These are phyloP conservation scores for Septoria petroselini DNA, from an alignment of 2,329 filamentous ascomycete species.

Conservation along the genomic window DNA sequence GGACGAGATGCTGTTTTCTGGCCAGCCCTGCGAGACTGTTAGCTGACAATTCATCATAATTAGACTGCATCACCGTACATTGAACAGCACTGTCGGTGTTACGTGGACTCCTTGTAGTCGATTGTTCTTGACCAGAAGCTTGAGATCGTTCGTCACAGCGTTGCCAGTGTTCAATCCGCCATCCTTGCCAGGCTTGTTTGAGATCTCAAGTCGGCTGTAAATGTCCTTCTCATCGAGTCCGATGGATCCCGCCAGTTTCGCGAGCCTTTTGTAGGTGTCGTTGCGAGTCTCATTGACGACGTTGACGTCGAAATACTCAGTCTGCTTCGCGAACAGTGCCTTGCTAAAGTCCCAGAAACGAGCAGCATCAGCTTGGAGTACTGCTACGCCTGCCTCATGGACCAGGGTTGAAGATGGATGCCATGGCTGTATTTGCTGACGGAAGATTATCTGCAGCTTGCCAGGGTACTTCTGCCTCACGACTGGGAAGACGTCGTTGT, in stretches of 20 bases:
- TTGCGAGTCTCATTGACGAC: slow-evolving; percentile 84
- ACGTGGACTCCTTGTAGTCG: slow-evolving; percentile 81
- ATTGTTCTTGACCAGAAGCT: slow-evolving; percentile 53
- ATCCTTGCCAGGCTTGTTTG: slow-evolving; percentile 63
- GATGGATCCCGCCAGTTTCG: slow-evolving; percentile 66
- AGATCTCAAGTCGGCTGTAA: slow-evolving; percentile 65
- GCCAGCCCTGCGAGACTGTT: slow-evolving; percentile 53
- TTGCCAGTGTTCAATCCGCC: slow-evolving; percentile 77
- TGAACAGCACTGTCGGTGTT: slow-evolving; percentile 83
- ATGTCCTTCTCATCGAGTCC: slow-evolving; percentile 70
- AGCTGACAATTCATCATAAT: slow-evolving; percentile 12
- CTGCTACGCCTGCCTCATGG: slow-evolving; percentile 81
- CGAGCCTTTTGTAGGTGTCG: slow-evolving; percentile 74
- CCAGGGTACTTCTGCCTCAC: slow-evolving; percentile 60
- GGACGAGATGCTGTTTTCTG: slow-evolving; percentile 74
- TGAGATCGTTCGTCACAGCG: slow-evolving; percentile 77
- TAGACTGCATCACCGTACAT: slow-evolving; percentile 47
- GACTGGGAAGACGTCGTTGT: slow-evolving; percentile 61
- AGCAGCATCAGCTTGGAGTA: slow-evolving; percentile 62
- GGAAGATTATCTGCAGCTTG: slow-evolving; percentile 73
- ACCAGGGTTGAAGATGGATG: slow-evolving; percentile 70
- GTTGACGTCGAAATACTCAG: slow-evolving; percentile 77
- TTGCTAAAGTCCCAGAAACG: slow-evolving; percentile 79
- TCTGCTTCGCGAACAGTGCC: slow-evolving; percentile 66
- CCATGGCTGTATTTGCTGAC: slow-evolving; percentile 67